Conservation (phyloP, 2,329 filamentous ascomycete species). For the Trichoderma polysporum region DNA sequence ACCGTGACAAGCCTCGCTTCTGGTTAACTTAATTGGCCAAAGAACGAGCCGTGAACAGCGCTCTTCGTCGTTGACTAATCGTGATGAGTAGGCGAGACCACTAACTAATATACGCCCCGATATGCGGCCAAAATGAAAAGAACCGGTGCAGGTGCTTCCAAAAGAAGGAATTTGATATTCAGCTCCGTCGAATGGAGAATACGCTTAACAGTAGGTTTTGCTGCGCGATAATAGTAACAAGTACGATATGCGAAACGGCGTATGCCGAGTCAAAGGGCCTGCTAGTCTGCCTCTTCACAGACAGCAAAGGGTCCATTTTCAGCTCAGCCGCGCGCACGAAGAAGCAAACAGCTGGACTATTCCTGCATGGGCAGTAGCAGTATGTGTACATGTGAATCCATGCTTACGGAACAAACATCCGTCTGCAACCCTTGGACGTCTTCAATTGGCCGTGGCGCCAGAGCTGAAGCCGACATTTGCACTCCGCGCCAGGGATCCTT, state of each 20-base stretch:
- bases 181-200: neutral
- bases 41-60: too few relatives aligned
- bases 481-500: neutral
- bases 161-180: neutral
- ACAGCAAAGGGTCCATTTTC: neutral
- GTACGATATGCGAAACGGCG: neutral
- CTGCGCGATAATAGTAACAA: neutral
- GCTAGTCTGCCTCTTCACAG: neutral
- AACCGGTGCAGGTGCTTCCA: neutral
- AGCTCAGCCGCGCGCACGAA: neutral
- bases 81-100: too few relatives aligned
- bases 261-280: neutral
- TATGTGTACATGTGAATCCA: neutral
- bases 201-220: neutral
- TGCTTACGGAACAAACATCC: constrained; percentile 4
- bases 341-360: neutral
- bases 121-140: neutral
- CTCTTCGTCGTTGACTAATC: too few relatives aligned
- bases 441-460: neutral
- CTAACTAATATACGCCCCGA: too few relatives aligned
- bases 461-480: neutral
- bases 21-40: too few relatives aligned
- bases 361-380: neutral
- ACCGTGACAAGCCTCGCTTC: neutral
- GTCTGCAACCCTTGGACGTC: neutral